Conservation (phyloP, 1,284 basidiomycete genomes). For the Marasmius tenuissimus region DNA sequence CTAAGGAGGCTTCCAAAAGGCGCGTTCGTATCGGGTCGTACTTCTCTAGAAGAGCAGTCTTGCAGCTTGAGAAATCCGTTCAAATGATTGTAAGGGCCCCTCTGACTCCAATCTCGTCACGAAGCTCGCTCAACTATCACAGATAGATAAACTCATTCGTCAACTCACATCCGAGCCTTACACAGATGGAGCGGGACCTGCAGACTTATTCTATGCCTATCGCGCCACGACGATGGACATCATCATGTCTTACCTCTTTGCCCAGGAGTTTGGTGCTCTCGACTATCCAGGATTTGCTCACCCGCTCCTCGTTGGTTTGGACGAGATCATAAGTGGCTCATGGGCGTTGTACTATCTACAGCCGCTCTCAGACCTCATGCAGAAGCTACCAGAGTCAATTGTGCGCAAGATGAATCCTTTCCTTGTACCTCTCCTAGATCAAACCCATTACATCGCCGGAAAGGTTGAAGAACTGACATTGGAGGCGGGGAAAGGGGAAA, state of each 20-base stretch:
- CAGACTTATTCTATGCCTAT: slow-evolving; percentile 11
- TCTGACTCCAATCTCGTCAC: neutral
- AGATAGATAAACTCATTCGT: neutral
- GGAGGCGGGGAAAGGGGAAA: neutral
- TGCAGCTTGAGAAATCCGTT: neutral
- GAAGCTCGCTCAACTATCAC: neutral
- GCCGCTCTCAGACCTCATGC: neutral
- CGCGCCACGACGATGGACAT: slow-evolving; percentile 20
- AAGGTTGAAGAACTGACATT: neutral
- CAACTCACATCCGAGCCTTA: neutral
- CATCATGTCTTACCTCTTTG: slow-evolving; percentile 26
- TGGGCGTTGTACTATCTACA: slow-evolving; percentile 20
- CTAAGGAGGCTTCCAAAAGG: neutral
- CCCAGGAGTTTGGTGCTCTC: slow-evolving; percentile 17
- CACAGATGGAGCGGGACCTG: neutral
- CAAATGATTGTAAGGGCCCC: neutral
- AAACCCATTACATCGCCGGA: neutral
- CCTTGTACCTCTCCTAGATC: neutral
- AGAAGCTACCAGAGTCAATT: neutral
- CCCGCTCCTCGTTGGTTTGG: slow-evolving; percentile 15
- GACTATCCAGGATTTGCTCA: slow-evolving; percentile 21
- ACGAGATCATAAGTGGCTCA: slow-evolving; percentile 11
- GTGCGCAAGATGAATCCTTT: neutral
- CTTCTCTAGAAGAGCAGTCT: neutral
- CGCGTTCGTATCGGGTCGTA: neutral